phyloP scores from a whole-genome alignment of 2,329 filamentous ascomycete species.

The Didymella sp. region DNA sequence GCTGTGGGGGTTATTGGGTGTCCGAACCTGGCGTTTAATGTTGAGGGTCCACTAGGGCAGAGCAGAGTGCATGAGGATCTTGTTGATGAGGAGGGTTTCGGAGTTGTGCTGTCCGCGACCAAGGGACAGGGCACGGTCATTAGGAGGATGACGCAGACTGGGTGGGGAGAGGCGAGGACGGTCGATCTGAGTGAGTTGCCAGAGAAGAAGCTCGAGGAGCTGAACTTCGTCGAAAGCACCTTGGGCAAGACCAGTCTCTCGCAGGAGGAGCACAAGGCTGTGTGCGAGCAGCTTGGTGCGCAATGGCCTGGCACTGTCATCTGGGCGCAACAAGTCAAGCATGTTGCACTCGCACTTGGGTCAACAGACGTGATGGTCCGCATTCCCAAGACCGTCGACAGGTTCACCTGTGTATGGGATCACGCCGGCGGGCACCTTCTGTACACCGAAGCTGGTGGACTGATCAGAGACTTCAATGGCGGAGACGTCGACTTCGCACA shows the following conservation, averaged over 20 bases:
- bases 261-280: slow-evolving; percentile 46
- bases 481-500: slow-evolving; percentile 56
- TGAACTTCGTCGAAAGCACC: slow-evolving; percentile 57
- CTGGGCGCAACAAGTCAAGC: slow-evolving; percentile 63
- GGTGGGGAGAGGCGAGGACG: slow-evolving; percentile 43
- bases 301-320: slow-evolving; percentile 59
- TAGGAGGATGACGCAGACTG: slow-evolving; percentile 46
- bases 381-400: slow-evolving; percentile 52
- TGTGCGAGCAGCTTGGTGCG: slow-evolving; percentile 48
- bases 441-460: slow-evolving; percentile 58
- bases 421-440: slow-evolving; percentile 62
- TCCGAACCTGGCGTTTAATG: slow-evolving; percentile 63
- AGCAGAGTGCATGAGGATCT: slow-evolving; percentile 45
- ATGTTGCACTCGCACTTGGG: slow-evolving; percentile 60
- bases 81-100: slow-evolving; percentile 53
- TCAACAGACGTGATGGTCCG: slow-evolving; percentile 59
- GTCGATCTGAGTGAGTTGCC: slow-evolving; percentile 34
- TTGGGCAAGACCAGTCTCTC: slow-evolving; percentile 51
- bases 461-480: slow-evolving; percentile 60
- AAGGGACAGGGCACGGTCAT: slow-evolving; percentile 55
- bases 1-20: slow-evolving; percentile 67
- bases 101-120: slow-evolving; percentile 57
- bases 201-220: slow-evolving; percentile 38
- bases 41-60: slow-evolving; percentile 26
- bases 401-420: slow-evolving; percentile 63